Evolutionary conservation across 2,329 filamentous ascomycete species (phyloP), one percentile per base, ranked within the genome.

Genomic region (Arthrobotrys megalospora): DNA sequence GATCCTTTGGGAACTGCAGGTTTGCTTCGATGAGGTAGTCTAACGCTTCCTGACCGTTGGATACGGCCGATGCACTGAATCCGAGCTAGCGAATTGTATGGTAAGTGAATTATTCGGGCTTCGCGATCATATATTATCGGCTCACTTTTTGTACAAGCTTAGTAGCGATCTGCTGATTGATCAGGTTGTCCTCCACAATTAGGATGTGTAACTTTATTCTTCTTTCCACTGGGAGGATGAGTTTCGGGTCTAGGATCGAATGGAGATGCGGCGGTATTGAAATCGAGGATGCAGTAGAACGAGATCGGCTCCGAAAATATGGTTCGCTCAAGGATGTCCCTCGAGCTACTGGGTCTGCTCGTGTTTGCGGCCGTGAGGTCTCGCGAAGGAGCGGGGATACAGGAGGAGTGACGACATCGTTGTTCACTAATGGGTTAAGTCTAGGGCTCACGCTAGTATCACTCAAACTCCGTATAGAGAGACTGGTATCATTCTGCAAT

Each of bases 161-260:
- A 28, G 91, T 88, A 1, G 92, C 92, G 80, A 93, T 93, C 82
- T 92, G 91, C 82, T 93, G 91, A 80, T 93, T 93, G 79, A 92
- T 91, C 1, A 88, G 16, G 90, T 94, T 94, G 82, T 95, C 93
- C 84, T 95, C 93, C 1, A 94, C 92, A 0, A 96, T 89, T 19
- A 95, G 84, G n/a, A 95, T 86, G 58, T 92, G 89, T 5, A 91
- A 87, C 43, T 89, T 88, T 67, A 88, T 86, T 68, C 92, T 87
- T 68, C 92, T 79, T 60, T 81, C 90, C 1, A 86, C 83, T 16
- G 67, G 67, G 10, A 78, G 45, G 7, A 72, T 45, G 11, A 63
- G 21, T 36, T 78, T 78, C 5, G 75, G 75, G 34, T 78, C 75
- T 36, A 62, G 10, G 1, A 8, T 45, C 14, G 67, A 28, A 8